Percentiles rank a stretch among this genome's conserved stretches.
Conservation (phyloP, 139 green algal species). For the Picochlorum costavermella region DNA sequence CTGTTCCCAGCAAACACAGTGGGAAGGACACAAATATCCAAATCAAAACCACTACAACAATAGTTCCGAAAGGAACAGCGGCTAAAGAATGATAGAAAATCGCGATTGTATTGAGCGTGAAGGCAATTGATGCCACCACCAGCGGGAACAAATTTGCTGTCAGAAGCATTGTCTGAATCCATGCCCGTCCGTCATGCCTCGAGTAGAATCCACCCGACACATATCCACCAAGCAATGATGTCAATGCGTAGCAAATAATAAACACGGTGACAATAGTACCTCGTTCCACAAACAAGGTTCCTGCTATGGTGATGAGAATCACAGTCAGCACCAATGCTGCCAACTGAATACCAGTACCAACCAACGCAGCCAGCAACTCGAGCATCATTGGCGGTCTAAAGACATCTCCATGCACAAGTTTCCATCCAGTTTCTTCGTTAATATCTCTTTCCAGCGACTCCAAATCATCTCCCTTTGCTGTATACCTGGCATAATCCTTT, state of each 20-base stretch:
- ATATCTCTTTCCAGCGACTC: slow-evolving; percentile 82
- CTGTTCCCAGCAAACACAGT: slow-evolving; percentile 80
- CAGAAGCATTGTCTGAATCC: slow-evolving; percentile 88
- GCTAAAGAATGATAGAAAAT: slow-evolving; percentile 84
- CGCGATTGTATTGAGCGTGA: slow-evolving; percentile 90
- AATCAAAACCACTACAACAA: slow-evolving; percentile 77
- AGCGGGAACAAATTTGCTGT: slow-evolving; percentile 73
- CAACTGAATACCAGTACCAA: slow-evolving; percentile 80
- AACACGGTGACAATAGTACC: slow-evolving; percentile 88
- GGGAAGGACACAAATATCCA: slow-evolving; percentile 93
- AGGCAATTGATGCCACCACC: slow-evolving; percentile 74
- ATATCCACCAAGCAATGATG: slow-evolving; percentile 75
- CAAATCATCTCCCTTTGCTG: slow-evolving; percentile 74
- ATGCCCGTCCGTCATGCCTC: slow-evolving; percentile 74
- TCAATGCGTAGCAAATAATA: slow-evolving; percentile 91
- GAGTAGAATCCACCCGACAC: slow-evolving; percentile 76
- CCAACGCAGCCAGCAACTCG: slow-evolving; percentile 65
- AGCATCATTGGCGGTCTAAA: slow-evolving; percentile 75
- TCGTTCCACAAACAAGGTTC: slow-evolving; percentile 58
- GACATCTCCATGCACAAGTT: slow-evolving; percentile 95
- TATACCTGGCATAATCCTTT: slow-evolving; percentile 82
- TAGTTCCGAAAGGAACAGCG: slow-evolving; percentile 86
- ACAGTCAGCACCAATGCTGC: slow-evolving; percentile 68
- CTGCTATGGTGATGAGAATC: slow-evolving; percentile 87
- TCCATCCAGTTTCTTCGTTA: slow-evolving; percentile 93